phyloP scores from a whole-genome alignment of 305 asterid genomes.

The Solanum hybrid region DNA sequence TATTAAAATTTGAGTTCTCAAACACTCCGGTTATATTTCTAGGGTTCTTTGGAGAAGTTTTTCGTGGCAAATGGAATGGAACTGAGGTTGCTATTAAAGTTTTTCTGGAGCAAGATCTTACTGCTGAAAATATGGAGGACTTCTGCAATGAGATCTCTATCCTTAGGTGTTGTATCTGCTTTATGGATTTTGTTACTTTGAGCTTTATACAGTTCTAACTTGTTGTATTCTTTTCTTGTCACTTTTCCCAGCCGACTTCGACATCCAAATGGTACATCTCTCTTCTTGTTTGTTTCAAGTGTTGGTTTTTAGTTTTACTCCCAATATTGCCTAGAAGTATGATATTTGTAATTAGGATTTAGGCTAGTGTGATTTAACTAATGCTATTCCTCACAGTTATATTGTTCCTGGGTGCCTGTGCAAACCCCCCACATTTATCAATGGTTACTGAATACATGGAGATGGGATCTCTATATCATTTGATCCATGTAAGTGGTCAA shows the following conservation, averaged over 20 bases:
- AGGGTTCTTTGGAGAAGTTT: constrained; percentile 99
- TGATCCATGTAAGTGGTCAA: constrained; percentile 93
- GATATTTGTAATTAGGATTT: background rate
- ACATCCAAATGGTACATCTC: constrained; percentile 86
- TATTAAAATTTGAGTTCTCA: background rate
- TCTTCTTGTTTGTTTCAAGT: constrained; percentile 9
- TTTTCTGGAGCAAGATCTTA: constrained; percentile 97
- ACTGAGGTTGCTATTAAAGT: constrained; percentile 96
- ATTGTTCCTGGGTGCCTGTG: constrained; percentile 96
- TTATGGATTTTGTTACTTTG: constrained; percentile 1
- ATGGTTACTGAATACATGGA: constrained; percentile 98
- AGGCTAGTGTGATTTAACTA: background rate
- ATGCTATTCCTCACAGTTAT: constrained; percentile 48
- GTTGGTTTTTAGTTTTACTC: background rate
- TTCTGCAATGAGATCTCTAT: constrained; percentile 96
- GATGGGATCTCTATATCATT: constrained; percentile 85
- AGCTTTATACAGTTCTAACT: constrained; percentile 23
- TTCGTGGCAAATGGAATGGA: constrained; percentile 98
- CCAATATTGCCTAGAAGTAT: background rate
- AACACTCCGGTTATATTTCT: constrained; percentile 1
- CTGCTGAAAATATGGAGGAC: constrained; percentile 98
- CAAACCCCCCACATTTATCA: constrained; percentile 83
- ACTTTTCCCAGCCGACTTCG: constrained; percentile 77
- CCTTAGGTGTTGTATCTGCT: constrained; percentile 49
- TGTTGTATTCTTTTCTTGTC: constrained; percentile 8